Base-by-base conservation (phyloP, 352 stramenopile species). In the Pythium chondricola region DNA sequence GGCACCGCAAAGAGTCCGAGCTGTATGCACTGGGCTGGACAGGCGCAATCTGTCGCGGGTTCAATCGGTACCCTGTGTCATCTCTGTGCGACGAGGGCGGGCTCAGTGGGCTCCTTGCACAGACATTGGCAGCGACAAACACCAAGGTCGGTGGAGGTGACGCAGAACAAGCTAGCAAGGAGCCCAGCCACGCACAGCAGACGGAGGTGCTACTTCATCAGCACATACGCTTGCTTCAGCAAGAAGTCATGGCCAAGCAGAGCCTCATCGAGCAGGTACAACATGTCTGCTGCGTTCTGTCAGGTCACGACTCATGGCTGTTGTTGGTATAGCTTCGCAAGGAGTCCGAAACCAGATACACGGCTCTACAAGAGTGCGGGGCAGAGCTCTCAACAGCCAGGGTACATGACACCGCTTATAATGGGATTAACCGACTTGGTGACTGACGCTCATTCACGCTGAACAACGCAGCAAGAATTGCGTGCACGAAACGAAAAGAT, bases 71-170 rank as follows among this genome's bases (percentile, higher is more conserved):
- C 40, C 81, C 77, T 4, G 65, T 92, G 16, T 75, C 81, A 17
- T 85, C 71, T 0, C 74, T 92, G 22, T 88, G 69, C 39, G 81
- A 92, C 59, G 71, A 76, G 41, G 78, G 73, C 30, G 81, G 81
- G 4, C 63, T 92, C 18, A 79, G 65, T 16, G 58, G 67, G 35
- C 46, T 88, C 4, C 41, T 92, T 10, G 74, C 62, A 4, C 39
- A 21, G 13, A 61, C 52, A 17, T 40, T 67, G 29, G 52, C 47
- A 8, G 31, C 52, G 2, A 43, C 16, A 14, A 31, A 40, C 21
- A 21, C 18, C 26, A 14, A 21, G 13, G 21, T 2, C 32, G 20
- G 8, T 39, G 31, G 25, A n/a, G n/a, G 10, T 11, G 17, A 41
- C 5, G 41, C n/a, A 29, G 18, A 48, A 18, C 7, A 21, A 33